Evolutionary conservation across 176 grass and related monocot genomes (phyloP), one percentile per base, ranked within the genome.

Genomic region (Ensete glaucum): DNA sequence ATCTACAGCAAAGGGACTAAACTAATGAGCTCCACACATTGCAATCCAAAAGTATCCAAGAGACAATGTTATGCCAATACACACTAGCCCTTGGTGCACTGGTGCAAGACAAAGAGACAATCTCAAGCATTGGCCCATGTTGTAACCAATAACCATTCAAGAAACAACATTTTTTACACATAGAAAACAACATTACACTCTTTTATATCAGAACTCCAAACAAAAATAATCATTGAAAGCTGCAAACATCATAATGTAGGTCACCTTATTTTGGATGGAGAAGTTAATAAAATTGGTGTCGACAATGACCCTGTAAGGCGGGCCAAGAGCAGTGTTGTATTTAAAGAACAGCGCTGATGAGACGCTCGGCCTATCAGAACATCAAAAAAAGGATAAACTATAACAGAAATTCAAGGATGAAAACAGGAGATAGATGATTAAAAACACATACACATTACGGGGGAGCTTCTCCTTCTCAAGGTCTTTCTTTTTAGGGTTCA

Each of bases 241-340:
- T 64, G 49, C 12, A 27, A 77, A 65, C 1, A 3, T 17, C 1
- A 11, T 9, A 51, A 2, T 8, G 11, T 52, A 17, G n/a, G 16
- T 17, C 19, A 88, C 90, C 85, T 93, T 93, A 73, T 98, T 98
- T 75, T 93, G 94, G 23, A 98, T 93, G 49, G 94, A 98, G 86
- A 98, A 98, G 52, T 97, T 97, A 69, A 93, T 93, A 81, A 97
- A 97, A 54, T 98, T 98, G 80, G 94, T 97, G 65, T 98, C 94
- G 9, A 98, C 94, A 53, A 98, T 98, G 53, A 98, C 94, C 69
- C 88, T 81, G 60, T 98, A 98, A 0, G 94, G 94, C 5, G 90
- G 94, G 21, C 90, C 85, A 2, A 97, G 79, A 2, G 90, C 90
- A 6, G 90, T 91, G 67, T 93, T 98, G 50, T 98, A 98, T 84